phyloP scores from a whole-genome alignment of 257 asterid species.

The Jacaranda mimosifolia region DNA sequence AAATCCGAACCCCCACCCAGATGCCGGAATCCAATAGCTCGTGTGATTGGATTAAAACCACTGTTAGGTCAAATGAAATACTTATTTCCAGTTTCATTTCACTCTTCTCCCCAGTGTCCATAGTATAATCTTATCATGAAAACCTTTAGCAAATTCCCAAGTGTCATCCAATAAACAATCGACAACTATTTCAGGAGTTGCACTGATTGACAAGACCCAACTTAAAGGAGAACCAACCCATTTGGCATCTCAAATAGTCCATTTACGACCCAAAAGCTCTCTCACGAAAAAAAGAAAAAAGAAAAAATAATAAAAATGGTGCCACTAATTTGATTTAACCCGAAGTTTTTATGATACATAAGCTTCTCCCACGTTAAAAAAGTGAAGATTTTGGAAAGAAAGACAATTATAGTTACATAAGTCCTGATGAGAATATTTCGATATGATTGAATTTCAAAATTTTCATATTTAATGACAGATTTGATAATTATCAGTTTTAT shows the following conservation, averaged over 20 bases:
- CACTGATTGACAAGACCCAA: conserved; percentile 65
- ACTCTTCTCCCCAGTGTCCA: too few species aligned
- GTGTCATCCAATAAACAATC: conserved; percentile 34
- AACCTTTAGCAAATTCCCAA: conserved; percentile 32
- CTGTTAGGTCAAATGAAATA: background rate
- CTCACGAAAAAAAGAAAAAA: background rate
- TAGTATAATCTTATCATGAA: background rate
- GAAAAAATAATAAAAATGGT: too few species aligned
- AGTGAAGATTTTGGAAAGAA: too few species aligned
- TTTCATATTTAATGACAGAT: too few species aligned
- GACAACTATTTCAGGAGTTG: conserved; percentile 35
- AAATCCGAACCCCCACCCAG: background rate
- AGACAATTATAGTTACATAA: too few species aligned
- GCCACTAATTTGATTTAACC: too few species aligned
- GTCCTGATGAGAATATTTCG: too few species aligned
- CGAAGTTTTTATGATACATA: too few species aligned
- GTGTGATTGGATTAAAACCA: background rate
- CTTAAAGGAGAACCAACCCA: conserved; percentile 33
- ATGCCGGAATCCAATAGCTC: background rate
- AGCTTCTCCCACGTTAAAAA: too few species aligned
- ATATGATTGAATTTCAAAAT: too few species aligned
- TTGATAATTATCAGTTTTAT: too few species aligned
- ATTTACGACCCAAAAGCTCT: conserved; percentile 40
- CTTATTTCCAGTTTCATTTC: background rate
- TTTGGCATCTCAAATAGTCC: conserved; percentile 45